Base-by-base conservation (phyloP, 495 filamentous ascomycete genomes). In the Beverwykella pulmonaria region DNA sequence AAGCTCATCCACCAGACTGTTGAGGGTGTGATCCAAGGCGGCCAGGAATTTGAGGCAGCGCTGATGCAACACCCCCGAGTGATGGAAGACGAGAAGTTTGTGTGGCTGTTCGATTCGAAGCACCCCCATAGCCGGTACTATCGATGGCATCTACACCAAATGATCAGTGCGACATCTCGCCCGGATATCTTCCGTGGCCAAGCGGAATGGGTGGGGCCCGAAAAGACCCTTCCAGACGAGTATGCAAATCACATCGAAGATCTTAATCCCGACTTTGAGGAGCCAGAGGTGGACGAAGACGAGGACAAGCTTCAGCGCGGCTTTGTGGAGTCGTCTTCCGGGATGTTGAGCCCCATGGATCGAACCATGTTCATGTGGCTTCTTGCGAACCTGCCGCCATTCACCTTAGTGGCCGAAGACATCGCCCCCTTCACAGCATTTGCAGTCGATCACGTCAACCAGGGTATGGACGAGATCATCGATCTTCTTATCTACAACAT, bases 71-170 rank as follows among this genome's bases (percentile, higher is more conserved):
- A 88, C 19, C 87, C 86, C 0, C 86, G 89, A 39, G 89, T 97
- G 1, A 90, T 93, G 67, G 81, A 77, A 25, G 90, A 96, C 39
- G 89, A 93, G 69, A 92, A 88, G 73, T 99, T 92, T 87, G 90
- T 92, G 0, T 99, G 92, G 90, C 76, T 99, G 2, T 99, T 90
- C 88, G 90, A 99, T 76, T 81, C 93, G 27, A 82, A 91, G 53
- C 92, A 90, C 69, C 77, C 86, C 54, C 88, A 87, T 7, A 91
- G 90, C 7, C 83, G 93, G 4, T 97, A 90, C 79, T 97, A 96
- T 76, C 86, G 92, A 12, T 97, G 90, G 90, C 88, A 89, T 57
- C 23, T 97, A 91, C 57, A 53, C 76, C 27, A 65, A 39, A 20
- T 67, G 20, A 17, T 48, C 48, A 34, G 34, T 17, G 6, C 39